Percentiles rank a stretch among this genome's conserved stretches.
Evolutionary conservation across 805 yeast genomes (phyloP).

Genomic region (Dipodascus geniculatus): DNA sequence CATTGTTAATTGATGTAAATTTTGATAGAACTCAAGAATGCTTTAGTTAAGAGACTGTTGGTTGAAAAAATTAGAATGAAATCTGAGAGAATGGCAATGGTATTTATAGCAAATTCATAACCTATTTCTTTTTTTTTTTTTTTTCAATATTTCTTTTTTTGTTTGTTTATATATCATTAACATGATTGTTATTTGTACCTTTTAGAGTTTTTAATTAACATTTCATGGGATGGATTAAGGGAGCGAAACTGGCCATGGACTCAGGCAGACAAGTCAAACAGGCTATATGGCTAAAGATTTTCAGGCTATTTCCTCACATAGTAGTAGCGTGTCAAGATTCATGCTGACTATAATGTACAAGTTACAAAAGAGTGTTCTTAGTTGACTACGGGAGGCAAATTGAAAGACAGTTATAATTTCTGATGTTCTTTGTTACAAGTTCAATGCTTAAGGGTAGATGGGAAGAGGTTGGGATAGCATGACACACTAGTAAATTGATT

Average conservation of each 20-base stretch:
- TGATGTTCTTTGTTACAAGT: background rate
- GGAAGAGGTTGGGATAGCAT: no score
- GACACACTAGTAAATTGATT: no score
- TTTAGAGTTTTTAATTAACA: background rate
- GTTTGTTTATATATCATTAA: no score
- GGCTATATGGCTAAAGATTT: background rate
- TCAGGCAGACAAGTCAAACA: background rate
- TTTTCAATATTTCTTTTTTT: background rate
- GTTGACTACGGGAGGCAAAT: background rate
- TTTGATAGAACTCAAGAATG: no score
- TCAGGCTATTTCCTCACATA: background rate
- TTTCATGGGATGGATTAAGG: constrained; percentile 1
- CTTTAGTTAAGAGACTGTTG: no score
- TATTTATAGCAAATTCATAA: no score
- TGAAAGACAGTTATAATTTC: background rate
- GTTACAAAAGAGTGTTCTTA: background rate
- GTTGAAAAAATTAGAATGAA: no score
- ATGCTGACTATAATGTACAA: background rate
- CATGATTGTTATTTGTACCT: background rate
- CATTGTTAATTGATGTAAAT: background rate
- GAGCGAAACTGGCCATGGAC: constrained; percentile 1
- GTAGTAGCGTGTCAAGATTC: background rate
- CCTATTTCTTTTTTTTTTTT: no score
- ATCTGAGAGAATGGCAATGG: background rate
- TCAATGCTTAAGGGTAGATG: no score